Evolutionary conservation across 306 rosid species (phyloP), one percentile per base, ranked within the genome.

Genomic region (Dalbergia cochinchinensis): DNA sequence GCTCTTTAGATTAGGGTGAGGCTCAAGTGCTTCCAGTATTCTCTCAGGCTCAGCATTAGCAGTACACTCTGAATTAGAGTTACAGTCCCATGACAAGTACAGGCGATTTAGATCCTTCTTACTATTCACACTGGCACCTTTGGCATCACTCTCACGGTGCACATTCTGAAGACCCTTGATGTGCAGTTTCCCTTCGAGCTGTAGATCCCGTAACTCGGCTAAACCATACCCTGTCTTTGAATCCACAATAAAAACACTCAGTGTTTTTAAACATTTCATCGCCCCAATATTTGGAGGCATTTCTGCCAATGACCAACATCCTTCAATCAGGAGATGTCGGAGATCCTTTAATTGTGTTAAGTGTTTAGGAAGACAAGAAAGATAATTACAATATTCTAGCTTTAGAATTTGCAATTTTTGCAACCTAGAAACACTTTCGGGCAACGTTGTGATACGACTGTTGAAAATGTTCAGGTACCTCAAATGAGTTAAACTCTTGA

Each of bases 21-120:
- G 69, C 39, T 73, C n/a, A 14, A 73, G 55, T 18, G 70, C 79
- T 45, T 74, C 71, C 51, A 61, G 19, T 44, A 74, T n/a, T n/a
- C 19, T 16, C 33, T 74, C 35, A 26, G 31, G 31, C 31, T 26
- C 31, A 33, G 51, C 42, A 74, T 44, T 3, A 4, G 31, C 31
- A 26, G 1, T 15, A 31, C 48, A 4, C 5, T 61, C 13, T 42
- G 69, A 59, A 58, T 8, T 75, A 10, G 31, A 26, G 31, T n/a
- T 0, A 26, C 3, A 3, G 0, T 18, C 61, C 80, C 80, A 62
- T 62, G 71, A 4, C 48, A 75, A 34, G 33, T 14, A 42, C 44
- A 74, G 22, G 11, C 11, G 7, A 15, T 26, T 74, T 11, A 74
- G 5, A 3, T 74, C 69, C 10, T 59, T 74, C 34, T 60, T 73